These are phyloP conservation scores for Pilatotrama ljubarskyi DNA, from an alignment of 768 basidiomycete genomes.

Conservation along the genomic window DNA sequence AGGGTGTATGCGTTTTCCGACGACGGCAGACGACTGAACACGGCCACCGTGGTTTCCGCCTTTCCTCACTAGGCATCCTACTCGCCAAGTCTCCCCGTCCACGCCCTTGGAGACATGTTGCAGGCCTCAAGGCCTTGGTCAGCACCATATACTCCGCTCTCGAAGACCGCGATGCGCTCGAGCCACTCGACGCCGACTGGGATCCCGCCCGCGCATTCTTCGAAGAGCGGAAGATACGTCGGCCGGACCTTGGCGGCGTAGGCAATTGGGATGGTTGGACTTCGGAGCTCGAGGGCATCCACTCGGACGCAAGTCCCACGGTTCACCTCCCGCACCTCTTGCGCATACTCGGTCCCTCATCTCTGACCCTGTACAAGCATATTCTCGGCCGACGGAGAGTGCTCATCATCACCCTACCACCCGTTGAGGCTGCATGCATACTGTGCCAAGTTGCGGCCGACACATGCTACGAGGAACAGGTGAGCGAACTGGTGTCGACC, in stretches of 20 bases:
- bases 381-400: conserved; percentile 72
- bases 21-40: conserved; percentile 65
- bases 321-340: conserved; percentile 75
- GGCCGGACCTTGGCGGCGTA: conserved; percentile 51
- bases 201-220: conserved; percentile 64
- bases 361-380: conserved; percentile 77
- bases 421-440: conserved; percentile 77
- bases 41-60: conserved; percentile 77
- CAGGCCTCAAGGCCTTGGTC: conserved; percentile 61
- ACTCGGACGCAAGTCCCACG: conserved; percentile 48
- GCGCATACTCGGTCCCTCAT: conserved; percentile 76
- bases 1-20: conserved; percentile 75
- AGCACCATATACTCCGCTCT: conserved; percentile 52
- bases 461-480: conserved; percentile 53
- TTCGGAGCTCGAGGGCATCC: conserved; percentile 57
- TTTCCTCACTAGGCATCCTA: conserved; percentile 76
- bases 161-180: conserved; percentile 47
- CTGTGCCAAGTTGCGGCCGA: conserved; percentile 64
- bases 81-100: conserved; percentile 64
- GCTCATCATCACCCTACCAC: conserved; percentile 78
- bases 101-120: conserved; percentile 75
- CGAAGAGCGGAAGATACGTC: conserved; percentile 55
- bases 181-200: conserved; percentile 60
- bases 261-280: conserved; percentile 72
- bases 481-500: conserved; percentile 7